Percentiles rank a stretch among this genome's conserved stretches.
phyloP scores from a whole-genome alignment of 2,329 filamentous ascomycete species.

The Fonsecaea nubica region DNA sequence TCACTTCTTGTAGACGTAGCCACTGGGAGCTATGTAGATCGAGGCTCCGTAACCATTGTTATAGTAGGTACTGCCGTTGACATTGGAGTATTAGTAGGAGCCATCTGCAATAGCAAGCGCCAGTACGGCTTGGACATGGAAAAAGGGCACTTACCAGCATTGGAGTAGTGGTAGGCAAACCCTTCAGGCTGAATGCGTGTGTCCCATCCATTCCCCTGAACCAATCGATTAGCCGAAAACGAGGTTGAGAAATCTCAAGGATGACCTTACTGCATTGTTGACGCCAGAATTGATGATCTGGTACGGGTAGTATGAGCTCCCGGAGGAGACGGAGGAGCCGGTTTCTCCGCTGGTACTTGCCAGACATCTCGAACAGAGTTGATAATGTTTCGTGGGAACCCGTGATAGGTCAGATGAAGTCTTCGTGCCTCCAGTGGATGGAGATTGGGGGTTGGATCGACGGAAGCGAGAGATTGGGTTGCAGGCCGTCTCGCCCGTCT shows the following conservation, averaged over 20 bases:
- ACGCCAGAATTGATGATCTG: constrained; percentile 58
- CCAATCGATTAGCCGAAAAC: constrained; percentile 13
- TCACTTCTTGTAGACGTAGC: constrained; percentile 37
- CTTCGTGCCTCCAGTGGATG: neutral
- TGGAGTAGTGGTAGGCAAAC: constrained; percentile 26
- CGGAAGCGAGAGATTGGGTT: no score
- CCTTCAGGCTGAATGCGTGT: constrained; percentile 55
- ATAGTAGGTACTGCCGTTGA: constrained; percentile 72
- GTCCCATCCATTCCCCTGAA: constrained; percentile 72
- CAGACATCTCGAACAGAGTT: constrained; percentile 19
- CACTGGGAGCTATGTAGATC: constrained; percentile 64
- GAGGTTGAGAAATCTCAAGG: neutral
- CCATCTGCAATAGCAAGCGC: constrained; percentile 56
- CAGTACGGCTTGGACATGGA: neutral
- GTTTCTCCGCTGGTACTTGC: constrained; percentile 8
- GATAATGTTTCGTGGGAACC: neutral
- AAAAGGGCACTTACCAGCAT: constrained; percentile 13
- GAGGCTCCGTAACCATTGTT: constrained; percentile 65
- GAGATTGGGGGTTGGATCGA: neutral
- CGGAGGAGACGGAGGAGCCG: neutral
- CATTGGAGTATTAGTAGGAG: constrained; percentile 76
- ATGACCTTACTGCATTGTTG: constrained; percentile 63
- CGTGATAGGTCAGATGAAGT: neutral
- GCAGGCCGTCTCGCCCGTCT: no score
- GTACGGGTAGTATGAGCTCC: constrained; percentile 42